phyloP scores from a whole-genome alignment of 495 filamentous ascomycete genomes.

The Aspergillus steynii region DNA sequence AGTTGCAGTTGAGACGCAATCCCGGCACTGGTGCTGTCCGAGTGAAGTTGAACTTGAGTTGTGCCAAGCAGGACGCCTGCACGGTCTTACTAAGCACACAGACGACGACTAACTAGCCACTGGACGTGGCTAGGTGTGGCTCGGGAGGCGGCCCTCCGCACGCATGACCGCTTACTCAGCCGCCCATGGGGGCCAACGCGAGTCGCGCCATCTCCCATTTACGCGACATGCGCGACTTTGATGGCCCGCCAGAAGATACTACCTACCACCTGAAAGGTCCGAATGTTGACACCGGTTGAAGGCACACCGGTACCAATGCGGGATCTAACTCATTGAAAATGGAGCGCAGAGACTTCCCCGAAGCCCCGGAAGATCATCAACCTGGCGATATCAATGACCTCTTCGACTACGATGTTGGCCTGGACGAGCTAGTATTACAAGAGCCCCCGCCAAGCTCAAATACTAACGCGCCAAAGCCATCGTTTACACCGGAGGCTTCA shows the following conservation, averaged over 20 bases:
- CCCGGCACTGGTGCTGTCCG: constrained; percentile 8
- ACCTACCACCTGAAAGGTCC: too few species aligned
- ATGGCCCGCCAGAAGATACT: too few species aligned
- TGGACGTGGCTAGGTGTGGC: too few species aligned
- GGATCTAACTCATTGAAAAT: background rate
- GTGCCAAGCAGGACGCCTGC: constrained; percentile 25
- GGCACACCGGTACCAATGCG: background rate
- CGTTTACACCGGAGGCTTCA: constrained; percentile 31
- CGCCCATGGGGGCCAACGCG: too few species aligned
- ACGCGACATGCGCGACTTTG: too few species aligned
- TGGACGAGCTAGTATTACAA: constrained; percentile 48
- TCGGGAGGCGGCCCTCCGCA: too few species aligned
- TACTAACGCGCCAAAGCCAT: constrained; percentile 29
- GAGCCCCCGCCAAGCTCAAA: constrained; percentile 35
- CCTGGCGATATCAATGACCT: constrained; percentile 56
- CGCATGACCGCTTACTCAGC: background rate
- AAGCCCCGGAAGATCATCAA: constrained; percentile 10
- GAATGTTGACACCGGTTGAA: too few species aligned
- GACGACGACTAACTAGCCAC: background rate
- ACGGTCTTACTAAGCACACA: constrained; percentile 9
- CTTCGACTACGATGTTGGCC: constrained; percentile 68
- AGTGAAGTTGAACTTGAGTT: constrained; percentile 24
- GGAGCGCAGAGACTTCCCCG: background rate
- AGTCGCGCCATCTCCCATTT: too few species aligned
- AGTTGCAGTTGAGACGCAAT: constrained; percentile 16